Percentiles rank a stretch among this genome's conserved stretches.
Evolutionary conservation across 371 early-diverging fungal species (phyloP).

Genomic region (Smittium culicis): DNA sequence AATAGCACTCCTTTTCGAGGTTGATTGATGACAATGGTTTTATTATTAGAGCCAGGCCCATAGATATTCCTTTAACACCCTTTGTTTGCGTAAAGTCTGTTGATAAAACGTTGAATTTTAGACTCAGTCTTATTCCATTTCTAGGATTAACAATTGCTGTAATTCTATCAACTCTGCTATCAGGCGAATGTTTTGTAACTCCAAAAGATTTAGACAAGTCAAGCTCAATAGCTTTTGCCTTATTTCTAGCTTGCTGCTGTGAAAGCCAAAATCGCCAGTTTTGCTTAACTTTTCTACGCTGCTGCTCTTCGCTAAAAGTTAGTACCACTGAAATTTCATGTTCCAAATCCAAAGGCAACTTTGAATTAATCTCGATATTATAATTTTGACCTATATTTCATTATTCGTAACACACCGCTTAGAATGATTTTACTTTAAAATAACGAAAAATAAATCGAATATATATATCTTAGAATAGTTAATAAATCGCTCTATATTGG

Average conservation of each 20-base stretch:
- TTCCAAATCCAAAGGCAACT: no score
- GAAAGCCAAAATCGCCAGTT: constrained; percentile 65
- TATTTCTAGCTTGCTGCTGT: constrained; percentile 46
- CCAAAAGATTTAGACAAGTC: constrained; percentile 32
- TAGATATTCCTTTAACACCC: no score
- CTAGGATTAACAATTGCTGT: constrained; percentile 57
- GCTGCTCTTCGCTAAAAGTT: constrained; percentile 55
- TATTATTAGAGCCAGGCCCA: no score
- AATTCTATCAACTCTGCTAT: constrained; percentile 49
- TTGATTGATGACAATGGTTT: no score
- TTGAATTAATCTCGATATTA: no score
- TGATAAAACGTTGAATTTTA: constrained; percentile 65
- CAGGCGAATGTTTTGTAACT: constrained; percentile 37
- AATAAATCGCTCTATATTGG: no score
- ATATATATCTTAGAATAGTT: no score
- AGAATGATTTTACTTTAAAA: no score
- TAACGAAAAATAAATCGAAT: no score
- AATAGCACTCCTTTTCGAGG: no score
- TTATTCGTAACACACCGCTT: no score
- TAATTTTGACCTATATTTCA: no score
- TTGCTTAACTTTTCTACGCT: constrained; percentile 47
- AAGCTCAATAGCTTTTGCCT: constrained; percentile 49
- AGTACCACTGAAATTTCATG: constrained; percentile 46
- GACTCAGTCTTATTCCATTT: constrained; percentile 47
- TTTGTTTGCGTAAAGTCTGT: constrained; percentile 74